These are phyloP conservation scores for Epithemia pelagica DNA, from an alignment of 108 stramenopile species.

Conservation along the genomic window DNA sequence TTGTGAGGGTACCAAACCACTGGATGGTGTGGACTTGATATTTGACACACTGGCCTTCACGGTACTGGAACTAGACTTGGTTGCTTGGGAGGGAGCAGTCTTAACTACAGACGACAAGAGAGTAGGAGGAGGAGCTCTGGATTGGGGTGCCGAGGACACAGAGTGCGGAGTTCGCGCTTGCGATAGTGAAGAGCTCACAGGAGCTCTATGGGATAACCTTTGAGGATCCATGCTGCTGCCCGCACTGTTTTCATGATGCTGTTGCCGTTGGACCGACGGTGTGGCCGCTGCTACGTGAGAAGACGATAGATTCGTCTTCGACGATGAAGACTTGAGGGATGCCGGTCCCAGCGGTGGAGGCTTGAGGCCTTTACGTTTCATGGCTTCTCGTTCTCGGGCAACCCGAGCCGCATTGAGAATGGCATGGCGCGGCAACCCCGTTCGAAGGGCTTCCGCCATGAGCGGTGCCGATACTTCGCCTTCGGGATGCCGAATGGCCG, in stretches of 20 bases:
- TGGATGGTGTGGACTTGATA: slow-evolving; percentile 18
- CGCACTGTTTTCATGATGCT: not conserved
- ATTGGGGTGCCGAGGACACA: slow-evolving; percentile 9
- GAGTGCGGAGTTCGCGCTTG: slow-evolving; percentile 8
- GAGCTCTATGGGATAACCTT: not conserved
- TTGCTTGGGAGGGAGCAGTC: not conserved
- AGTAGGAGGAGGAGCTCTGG: slow-evolving; percentile 19
- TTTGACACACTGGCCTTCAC: not conserved
- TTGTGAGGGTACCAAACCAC: slow-evolving; percentile 17
- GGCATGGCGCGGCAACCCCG: slow-evolving; percentile 64
- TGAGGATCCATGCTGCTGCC: not conserved
- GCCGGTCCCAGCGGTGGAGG: slow-evolving; percentile 4
- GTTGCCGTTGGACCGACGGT: not conserved
- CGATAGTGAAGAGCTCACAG: slow-evolving; percentile 5
- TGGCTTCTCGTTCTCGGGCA: slow-evolving; percentile 59
- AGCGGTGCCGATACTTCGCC: slow-evolving; percentile 54
- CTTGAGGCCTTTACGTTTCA: slow-evolving; percentile 28
- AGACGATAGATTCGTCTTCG: not conserved
- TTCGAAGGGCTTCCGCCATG: slow-evolving; percentile 58
- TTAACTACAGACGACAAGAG: slow-evolving; percentile 10
- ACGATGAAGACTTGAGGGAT: not conserved
- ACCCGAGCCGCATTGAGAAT: slow-evolving; percentile 77
- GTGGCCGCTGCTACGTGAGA: not conserved
- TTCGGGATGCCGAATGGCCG: slow-evolving; percentile 59
- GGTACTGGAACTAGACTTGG: not conserved